Base-by-base conservation (phyloP, 2,329 filamentous ascomycete genomes). In the Ceratocystis alfenasii region DNA sequence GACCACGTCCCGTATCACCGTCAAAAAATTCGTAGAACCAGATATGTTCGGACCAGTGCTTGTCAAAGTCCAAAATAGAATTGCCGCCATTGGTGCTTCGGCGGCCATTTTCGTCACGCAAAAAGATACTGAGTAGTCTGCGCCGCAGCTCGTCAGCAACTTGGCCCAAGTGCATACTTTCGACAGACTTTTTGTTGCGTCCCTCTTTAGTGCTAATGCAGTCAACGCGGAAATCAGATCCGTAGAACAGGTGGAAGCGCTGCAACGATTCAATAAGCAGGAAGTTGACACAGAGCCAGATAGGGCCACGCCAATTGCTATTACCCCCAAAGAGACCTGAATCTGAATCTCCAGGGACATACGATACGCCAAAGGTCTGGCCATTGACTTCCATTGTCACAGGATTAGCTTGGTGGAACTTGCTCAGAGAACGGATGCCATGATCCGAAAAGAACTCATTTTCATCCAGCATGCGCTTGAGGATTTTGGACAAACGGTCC, bases 11-110 rank as follows among this genome's bases (percentile, higher is more conserved):
- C 63, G 81, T 87, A 74, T 97, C 92, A 48, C 91, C 93, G 73
- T 97, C 93, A 73, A 97, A 97, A 80, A 95, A 97, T 75, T 97
- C 93, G 74, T 95, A 88, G 81, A 95, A 97, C 89, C 90, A 96
- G 71, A 97, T 65, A 72, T 92, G 85, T 72, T 95, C 92, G 75
- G 88, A 93, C 93, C 93, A 97, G 75, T 96, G 80, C 28, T 89
- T 87, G 73, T 97, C 91, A 72, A 89, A 96, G 76, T 97, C 91
- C 41, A 96, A 85, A 70, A 87, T 82, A 71, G 96, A 87, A 70
- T 88, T 90, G 20, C 89, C 87, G 66, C 83, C 87, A 72, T 97
- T 95, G 79, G 95, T 88, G 69, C 91, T 93, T 69, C 94, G 87
- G 68, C 90, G 86, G 64, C 92, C 92, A 69, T 95, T 85, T 71